phyloP scores from a whole-genome alignment of 495 filamentous ascomycete genomes.

The Aspergillus funiculosus region DNA sequence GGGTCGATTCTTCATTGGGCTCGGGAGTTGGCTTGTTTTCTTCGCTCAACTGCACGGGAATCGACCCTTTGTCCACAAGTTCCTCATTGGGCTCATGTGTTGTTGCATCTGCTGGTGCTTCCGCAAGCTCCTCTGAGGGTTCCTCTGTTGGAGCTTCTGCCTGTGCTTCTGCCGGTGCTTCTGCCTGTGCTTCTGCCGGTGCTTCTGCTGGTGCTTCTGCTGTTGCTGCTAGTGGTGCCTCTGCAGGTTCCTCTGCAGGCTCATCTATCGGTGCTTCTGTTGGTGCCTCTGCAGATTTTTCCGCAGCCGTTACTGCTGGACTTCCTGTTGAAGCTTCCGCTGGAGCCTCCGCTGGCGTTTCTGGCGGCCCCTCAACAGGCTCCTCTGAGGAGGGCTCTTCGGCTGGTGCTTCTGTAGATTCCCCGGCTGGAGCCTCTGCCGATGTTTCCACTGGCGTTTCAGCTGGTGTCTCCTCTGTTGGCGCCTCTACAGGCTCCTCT shows the following conservation, averaged over 20 bases:
- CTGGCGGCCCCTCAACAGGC: constrained; percentile 10
- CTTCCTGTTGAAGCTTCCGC: no score
- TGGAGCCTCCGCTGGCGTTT: constrained; percentile 8
- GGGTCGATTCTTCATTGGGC: no score
- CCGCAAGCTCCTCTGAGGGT: no score
- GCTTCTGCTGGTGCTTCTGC: background rate
- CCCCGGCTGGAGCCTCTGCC: background rate
- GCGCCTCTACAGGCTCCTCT: constrained; percentile 5
- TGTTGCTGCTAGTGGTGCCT: background rate
- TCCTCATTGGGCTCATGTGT: no score
- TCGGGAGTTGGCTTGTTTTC: no score
- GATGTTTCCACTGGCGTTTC: background rate
- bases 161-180: background rate
- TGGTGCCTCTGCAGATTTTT: background rate
- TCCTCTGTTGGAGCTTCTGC: background rate
- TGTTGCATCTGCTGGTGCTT: no score
- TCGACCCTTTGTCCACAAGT: no score
- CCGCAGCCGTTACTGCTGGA: no score
- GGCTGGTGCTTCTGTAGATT: constrained; percentile 1
- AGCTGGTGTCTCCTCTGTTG: constrained; percentile 5
- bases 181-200: background rate
- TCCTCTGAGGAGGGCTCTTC: constrained; percentile 2
- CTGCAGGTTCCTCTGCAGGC: background rate
- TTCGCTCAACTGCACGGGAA: no score
- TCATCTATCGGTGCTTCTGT: background rate